Evolutionary conservation across 345 rosid genomes (phyloP).

Genomic region (Crucihimalaya himalaica): DNA sequence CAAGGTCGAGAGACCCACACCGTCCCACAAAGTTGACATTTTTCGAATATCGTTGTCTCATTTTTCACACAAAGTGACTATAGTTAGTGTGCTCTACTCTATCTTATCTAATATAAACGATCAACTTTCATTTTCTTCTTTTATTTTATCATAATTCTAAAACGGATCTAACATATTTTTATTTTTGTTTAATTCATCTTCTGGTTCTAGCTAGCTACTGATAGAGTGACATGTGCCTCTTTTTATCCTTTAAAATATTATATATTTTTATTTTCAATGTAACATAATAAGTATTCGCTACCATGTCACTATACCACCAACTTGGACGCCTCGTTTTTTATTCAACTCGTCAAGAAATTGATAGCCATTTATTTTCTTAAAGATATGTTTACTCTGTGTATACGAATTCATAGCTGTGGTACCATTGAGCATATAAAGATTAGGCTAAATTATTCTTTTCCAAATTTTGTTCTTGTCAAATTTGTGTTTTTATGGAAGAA

Average conservation of each 20-base stretch:
- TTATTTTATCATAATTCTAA: background rate
- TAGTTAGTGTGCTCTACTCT: constrained; percentile 28
- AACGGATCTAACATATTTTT: constrained; percentile 3
- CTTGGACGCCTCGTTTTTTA: constrained; percentile 36
- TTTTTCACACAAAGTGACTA: constrained; percentile 28
- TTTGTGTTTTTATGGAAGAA: background rate
- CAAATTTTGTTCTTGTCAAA: background rate
- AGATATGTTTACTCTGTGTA: background rate
- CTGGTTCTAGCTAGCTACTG: constrained; percentile 25
- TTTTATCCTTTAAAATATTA: background rate
- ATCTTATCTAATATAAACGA: constrained; percentile 26
- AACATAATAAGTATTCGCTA: constrained; percentile 20
- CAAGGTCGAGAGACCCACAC: constrained; percentile 27
- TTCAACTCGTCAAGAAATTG: constrained; percentile 27
- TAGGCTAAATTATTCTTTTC: constrained; percentile 15
- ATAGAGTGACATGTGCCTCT: constrained; percentile 28
- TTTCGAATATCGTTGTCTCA: constrained; percentile 30
- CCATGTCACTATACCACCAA: constrained; percentile 38
- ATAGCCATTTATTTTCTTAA: background rate
- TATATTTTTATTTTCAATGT: background rate
- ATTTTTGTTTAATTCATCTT: background rate
- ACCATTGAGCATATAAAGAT: constrained; percentile 15
- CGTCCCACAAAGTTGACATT: constrained; percentile 36
- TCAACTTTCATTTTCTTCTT: background rate
- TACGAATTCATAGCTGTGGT: constrained; percentile 22